Evolutionary conservation across 306 rosid species (phyloP).

Genomic region (Myrica gale): DNA sequence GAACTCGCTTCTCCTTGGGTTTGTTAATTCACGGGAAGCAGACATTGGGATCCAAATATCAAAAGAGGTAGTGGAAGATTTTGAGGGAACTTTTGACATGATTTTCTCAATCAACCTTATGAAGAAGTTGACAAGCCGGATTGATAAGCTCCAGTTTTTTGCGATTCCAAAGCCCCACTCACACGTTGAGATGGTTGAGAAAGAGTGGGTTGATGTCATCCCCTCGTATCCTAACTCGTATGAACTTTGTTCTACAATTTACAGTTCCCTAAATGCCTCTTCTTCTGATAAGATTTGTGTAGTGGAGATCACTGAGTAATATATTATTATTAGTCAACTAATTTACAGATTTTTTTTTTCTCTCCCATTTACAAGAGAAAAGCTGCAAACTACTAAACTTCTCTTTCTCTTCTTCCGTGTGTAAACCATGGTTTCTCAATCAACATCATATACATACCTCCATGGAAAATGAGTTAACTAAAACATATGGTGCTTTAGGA

Average conservation of each 20-base stretch:
- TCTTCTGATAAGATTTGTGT: slow-evolving; percentile 60
- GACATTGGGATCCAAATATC: slow-evolving; percentile 61
- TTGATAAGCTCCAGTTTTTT: slow-evolving; percentile 53
- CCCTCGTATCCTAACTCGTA: slow-evolving; percentile 65
- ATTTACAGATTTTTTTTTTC: neutral
- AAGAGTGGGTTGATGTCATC: slow-evolving; percentile 75
- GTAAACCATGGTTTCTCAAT: too few species aligned
- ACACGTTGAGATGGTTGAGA: slow-evolving; percentile 57
- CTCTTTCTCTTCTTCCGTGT: too few species aligned
- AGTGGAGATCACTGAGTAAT: slow-evolving; percentile 51
- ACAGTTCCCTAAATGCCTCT: slow-evolving; percentile 56
- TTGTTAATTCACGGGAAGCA: slow-evolving; percentile 44
- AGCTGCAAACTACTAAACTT: too few species aligned
- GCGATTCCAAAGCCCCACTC: slow-evolving; percentile 54
- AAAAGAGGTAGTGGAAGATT: slow-evolving; percentile 28
- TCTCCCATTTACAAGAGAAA: too few species aligned
- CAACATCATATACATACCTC: too few species aligned
- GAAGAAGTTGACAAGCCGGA: slow-evolving; percentile 55
- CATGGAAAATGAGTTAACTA: too few species aligned
- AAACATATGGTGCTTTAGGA: too few species aligned
- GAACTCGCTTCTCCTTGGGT: slow-evolving; percentile 65
- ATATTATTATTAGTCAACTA: neutral
- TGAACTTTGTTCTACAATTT: slow-evolving; percentile 62
- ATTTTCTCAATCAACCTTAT: slow-evolving; percentile 59
- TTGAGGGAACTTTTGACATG: slow-evolving; percentile 51